Evolutionary conservation across 1,139 yeast genomes (phyloP).

Genomic region (Scheffersomyces lignicola): DNA sequence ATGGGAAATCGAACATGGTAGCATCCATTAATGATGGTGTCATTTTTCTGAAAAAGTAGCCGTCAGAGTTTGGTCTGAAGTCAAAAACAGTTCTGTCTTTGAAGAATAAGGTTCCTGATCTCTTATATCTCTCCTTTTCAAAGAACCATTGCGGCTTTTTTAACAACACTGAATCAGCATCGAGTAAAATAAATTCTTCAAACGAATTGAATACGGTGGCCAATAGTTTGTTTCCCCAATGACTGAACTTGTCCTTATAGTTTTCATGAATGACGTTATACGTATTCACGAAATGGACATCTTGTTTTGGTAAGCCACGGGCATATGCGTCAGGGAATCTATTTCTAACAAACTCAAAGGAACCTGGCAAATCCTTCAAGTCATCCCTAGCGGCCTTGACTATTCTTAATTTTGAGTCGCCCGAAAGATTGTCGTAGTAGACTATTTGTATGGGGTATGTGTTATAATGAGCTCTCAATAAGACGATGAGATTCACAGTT

Average conservation of each 20-base stretch:
- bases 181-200: conserved; percentile 48
- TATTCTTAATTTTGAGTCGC: conserved; percentile 22
- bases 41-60: conserved; percentile 24
- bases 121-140: conserved; percentile 29
- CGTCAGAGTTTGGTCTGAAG: conserved; percentile 28
- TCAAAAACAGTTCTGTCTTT: conserved; percentile 46
- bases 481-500: conserved; percentile 26
- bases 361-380: conserved; percentile 24
- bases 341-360: conserved; percentile 18
- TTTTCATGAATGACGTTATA: conserved; percentile 25
- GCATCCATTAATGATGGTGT: conserved; percentile 29
- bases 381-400: conserved; percentile 25
- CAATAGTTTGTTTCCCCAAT: conserved; percentile 49
- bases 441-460: conserved; percentile 38
- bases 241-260: conserved; percentile 30
- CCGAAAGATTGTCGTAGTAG: conserved; percentile 21
- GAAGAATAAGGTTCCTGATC: conserved; percentile 46
- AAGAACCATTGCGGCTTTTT: conserved; percentile 40
- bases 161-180: conserved; percentile 51
- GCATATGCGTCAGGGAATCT: conserved; percentile 24
- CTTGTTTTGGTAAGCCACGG: conserved; percentile 37
- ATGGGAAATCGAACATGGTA: conserved; percentile 30
- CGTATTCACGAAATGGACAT: conserved; percentile 47
- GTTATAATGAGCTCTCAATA: conserved; percentile 33
- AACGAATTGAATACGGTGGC: conserved; percentile 53